Evolutionary conservation across 495 filamentous ascomycete genomes (phyloP).

Genomic region (Xylaria sp.): DNA sequence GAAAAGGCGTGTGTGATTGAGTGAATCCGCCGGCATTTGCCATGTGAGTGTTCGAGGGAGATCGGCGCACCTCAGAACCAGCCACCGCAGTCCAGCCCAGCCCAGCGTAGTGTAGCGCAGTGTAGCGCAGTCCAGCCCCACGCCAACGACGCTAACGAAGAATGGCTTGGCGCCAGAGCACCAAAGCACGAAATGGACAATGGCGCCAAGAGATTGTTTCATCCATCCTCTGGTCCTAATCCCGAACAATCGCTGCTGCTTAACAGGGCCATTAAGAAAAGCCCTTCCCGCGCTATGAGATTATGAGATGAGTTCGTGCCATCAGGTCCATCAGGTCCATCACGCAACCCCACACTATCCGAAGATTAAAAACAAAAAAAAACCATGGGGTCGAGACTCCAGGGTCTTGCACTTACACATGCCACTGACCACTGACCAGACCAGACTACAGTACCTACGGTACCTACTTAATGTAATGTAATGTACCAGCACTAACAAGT

Average conservation of each 20-base stretch:
- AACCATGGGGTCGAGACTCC: not conserved
- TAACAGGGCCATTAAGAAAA: not conserved
- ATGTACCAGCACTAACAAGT: not conserved
- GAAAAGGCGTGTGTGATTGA: not conserved
- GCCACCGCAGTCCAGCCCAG: slow-evolving; percentile 3
- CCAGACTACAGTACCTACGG: too few relatives aligned
- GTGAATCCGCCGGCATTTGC: slow-evolving; percentile 19
- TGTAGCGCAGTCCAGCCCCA: not conserved
- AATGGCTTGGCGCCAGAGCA: not conserved
- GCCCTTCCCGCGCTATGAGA: not conserved
- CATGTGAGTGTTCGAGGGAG: slow-evolving; percentile 5
- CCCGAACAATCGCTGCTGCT: not conserved
- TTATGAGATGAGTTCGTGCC: not conserved
- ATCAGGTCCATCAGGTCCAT: too few relatives aligned
- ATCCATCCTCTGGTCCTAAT: slow-evolving; percentile 6
- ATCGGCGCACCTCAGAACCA: slow-evolving; percentile 21
- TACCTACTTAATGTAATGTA: too few relatives aligned
- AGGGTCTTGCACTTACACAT: not conserved
- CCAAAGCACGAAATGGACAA: slow-evolving; percentile 1
- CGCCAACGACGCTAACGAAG: too few relatives aligned
- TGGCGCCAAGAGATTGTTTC: slow-evolving; percentile 10
- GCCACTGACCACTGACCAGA: too few relatives aligned
- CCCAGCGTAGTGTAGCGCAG: too few relatives aligned
- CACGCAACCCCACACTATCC: slow-evolving; percentile 2
- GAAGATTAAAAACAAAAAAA: not conserved